Percentiles rank a stretch among this genome's conserved stretches.
Evolutionary conservation across 2,329 filamentous ascomycete species (phyloP).

Genomic region (Huntiella decipiens): DNA sequence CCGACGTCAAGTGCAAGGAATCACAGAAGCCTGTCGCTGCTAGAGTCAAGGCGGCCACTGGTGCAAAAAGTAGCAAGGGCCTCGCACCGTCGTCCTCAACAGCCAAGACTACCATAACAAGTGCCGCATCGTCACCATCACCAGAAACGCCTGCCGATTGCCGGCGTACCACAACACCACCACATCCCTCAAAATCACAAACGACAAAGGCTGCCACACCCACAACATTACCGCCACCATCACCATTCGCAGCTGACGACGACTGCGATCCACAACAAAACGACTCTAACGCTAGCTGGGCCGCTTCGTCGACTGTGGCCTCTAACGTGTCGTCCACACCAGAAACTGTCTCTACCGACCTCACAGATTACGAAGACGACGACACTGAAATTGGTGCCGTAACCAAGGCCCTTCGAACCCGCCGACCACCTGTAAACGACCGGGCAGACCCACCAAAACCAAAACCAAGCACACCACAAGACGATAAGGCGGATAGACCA

Average conservation of each 20-base stretch:
- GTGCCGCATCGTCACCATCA: slow-evolving; percentile 1
- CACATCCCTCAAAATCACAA: background rate
- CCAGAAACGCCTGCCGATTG: background rate
- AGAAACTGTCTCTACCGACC: background rate
- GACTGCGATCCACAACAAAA: too few species aligned
- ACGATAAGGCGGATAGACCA: background rate
- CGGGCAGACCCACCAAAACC: slow-evolving; percentile 3
- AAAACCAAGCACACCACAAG: background rate
- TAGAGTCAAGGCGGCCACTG: slow-evolving; percentile 2
- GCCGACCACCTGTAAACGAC: slow-evolving; percentile 1
- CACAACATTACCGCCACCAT: background rate
- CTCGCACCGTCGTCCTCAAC: background rate
- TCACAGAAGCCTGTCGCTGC: background rate
- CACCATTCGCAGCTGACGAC: background rate
- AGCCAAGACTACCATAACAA: background rate
- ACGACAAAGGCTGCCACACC: background rate
- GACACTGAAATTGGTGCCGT: background rate
- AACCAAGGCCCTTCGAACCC: background rate
- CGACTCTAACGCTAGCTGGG: too few species aligned
- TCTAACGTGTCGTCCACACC: background rate
- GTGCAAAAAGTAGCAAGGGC: too few species aligned
- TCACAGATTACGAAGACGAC: background rate
- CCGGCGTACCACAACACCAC: background rate
- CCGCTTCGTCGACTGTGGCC: background rate
- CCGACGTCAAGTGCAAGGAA: slow-evolving; percentile 1